Evolutionary conservation across 1,284 basidiomycete genomes (phyloP).

Genomic region (Leccinum fuscescens): DNA sequence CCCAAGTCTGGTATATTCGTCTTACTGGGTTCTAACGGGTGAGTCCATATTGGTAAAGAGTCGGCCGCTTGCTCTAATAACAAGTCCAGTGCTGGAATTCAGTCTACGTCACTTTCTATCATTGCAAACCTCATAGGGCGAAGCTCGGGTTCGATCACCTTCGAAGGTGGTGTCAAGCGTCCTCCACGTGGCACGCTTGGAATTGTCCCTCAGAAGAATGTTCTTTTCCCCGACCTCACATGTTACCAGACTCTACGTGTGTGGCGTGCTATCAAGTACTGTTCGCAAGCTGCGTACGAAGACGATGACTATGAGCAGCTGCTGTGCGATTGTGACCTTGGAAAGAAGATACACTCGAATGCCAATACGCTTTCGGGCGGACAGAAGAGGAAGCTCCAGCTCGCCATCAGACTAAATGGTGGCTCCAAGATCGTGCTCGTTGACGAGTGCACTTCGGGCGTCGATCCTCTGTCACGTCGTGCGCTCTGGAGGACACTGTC

Average conservation of each 20-base stretch:
- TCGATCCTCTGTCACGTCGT: slow-evolving; percentile 76
- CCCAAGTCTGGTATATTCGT: slow-evolving; percentile 74
- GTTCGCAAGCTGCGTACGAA: slow-evolving; percentile 37
- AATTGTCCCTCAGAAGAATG: slow-evolving; percentile 82
- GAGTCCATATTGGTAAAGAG: slow-evolving; percentile 17
- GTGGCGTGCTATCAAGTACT: slow-evolving; percentile 73
- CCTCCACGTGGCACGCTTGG: slow-evolving; percentile 66
- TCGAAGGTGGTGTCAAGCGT: slow-evolving; percentile 52
- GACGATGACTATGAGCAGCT: slow-evolving; percentile 56
- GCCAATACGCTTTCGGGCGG: slow-evolving; percentile 71
- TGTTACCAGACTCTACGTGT: slow-evolving; percentile 72
- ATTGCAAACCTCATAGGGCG: slow-evolving; percentile 61
- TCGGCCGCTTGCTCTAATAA: slow-evolving; percentile 5
- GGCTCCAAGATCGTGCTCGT: slow-evolving; percentile 74
- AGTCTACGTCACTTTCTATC: slow-evolving; percentile 70
- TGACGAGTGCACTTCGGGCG: slow-evolving; percentile 77
- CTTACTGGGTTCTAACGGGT: slow-evolving; percentile 73
- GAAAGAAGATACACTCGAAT: slow-evolving; percentile 63
- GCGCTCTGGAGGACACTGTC: slow-evolving; percentile 76
- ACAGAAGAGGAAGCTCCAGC: slow-evolving; percentile 79
- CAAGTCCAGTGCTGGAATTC: slow-evolving; percentile 59
- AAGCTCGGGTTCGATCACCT: slow-evolving; percentile 59
- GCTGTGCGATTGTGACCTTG: slow-evolving; percentile 69
- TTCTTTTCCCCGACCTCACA: slow-evolving; percentile 74
- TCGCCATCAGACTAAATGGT: slow-evolving; percentile 75